Base-by-base conservation (phyloP, 768 basidiomycete species). In the Xerocomellus chrysenteron region DNA sequence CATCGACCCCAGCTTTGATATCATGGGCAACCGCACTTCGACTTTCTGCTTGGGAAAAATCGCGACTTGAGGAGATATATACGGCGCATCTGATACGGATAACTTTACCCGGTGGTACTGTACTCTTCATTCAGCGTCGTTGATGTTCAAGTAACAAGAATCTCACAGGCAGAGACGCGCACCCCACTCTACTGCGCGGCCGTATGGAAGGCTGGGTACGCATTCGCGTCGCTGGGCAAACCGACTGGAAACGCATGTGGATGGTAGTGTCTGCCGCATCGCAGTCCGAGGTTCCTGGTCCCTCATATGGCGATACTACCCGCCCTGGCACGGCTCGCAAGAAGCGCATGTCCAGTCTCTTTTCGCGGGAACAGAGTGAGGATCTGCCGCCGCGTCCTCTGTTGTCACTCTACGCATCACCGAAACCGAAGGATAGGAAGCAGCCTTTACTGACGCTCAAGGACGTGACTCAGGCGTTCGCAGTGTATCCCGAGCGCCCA, bases 401-500 rank as follows among this genome's bases (percentile, higher is more conserved):
- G 16, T 76, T 94, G 43, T 76, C 82, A 13, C 81, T 94, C 69
- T 91, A 78, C 58, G 57, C 73, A 2, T 83, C 84, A 5, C 77
- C 79, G 14, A 92, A 88, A 73, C 80, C 82, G 7, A 91, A 87
- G 66, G 90, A 92, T 64, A 83, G 77, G 71, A 92, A 84, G 74
- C 85, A 81, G 62, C 72, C 91, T 0, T 66, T 93, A 5, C 72
- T 96, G 58, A 88, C 88, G 0, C 73, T 96, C 55, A 78, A 73
- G 33, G 74, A 83, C 41, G 78, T 94, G 50, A 83, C 87, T 1
- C 92, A 97, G 73, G 92, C 88, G 17, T 97, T 94, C 67, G 92
- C 92, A 3, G 92, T 99, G 10, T 99, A 94, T 69, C 96, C 96
- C 2, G 96, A 98, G 68, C 83, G 92, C n/a, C 91, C 92, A 11